Evolutionary conservation across 169 alveolate genomes (phyloP).

Genomic region (Cryptosporidium muris): DNA sequence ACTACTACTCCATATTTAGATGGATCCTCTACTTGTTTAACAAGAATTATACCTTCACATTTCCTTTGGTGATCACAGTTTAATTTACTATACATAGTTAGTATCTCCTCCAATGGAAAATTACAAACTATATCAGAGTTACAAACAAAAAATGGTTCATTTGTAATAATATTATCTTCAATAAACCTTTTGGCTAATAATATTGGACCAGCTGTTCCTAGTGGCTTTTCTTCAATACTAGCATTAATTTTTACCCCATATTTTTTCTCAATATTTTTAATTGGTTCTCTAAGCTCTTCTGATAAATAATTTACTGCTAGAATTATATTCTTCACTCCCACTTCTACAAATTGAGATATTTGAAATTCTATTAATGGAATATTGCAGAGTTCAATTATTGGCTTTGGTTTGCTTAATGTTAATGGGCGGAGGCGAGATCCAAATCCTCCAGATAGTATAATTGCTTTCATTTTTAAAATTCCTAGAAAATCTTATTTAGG

Average conservation of each 20-base stretch:
- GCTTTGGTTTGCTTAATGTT: conserved; percentile 95
- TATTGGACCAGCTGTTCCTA: conserved; percentile 94
- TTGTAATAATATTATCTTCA: conserved; percentile 67
- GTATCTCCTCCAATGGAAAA: conserved; percentile 93
- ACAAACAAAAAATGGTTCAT: conserved; percentile 91
- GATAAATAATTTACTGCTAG: conserved; percentile 90
- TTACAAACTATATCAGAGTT: conserved; percentile 96
- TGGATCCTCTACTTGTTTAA: conserved; percentile 94
- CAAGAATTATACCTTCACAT: conserved; percentile 74
- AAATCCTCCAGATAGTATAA: conserved; percentile 97
- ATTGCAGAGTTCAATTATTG: conserved; percentile 95
- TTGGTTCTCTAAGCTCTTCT: conserved; percentile 79
- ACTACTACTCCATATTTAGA: conserved; percentile 96
- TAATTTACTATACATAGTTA: conserved; percentile 89
- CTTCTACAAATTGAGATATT: conserved; percentile 71
- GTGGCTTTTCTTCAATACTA: conserved; percentile 94
- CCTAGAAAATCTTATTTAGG: too few species aligned
- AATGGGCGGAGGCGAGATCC: conserved; percentile 98
- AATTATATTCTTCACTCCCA: conserved; percentile 82
- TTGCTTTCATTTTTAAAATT: conserved; percentile 90
- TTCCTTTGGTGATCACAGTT: conserved; percentile 81
- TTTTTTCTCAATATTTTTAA: conserved; percentile 81
- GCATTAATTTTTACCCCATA: conserved; percentile 89
- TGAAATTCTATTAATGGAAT: conserved; percentile 92
- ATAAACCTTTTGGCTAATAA: conserved; percentile 87